Evolutionary conservation across 2,329 filamentous ascomycete genomes (phyloP), one percentile per base, ranked within the genome.

Genomic region (Cercospora janseana): DNA sequence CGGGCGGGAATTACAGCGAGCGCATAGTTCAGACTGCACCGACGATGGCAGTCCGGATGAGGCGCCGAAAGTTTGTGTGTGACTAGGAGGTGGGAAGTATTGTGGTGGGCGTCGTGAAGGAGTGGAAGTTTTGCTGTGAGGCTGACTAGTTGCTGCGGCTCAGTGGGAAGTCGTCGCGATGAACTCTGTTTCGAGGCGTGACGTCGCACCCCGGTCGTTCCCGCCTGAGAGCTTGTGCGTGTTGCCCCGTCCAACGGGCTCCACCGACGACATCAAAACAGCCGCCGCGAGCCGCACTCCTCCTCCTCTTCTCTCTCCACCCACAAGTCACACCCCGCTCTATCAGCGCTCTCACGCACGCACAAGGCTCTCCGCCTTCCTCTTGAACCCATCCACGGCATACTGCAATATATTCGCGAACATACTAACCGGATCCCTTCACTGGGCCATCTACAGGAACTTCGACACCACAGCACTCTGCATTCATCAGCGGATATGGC

Each of bases 401-500:
- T 66, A 68, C 66, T 67, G 65, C 64, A 67, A 62, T 24, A 64
- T 63, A 64, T 66, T 58, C 64, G 61, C 63, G 54, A 64, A 52
- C 55, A 60, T 64, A 67, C 65, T 67, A 68, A 69, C 62, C 52
- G 59, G 66, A 67, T 61, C 64, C 63, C 64, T 69, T 67, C 41
- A 68, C 58, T 66, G 66, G 62, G 60, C 56, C 63, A 63, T 66
- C 63, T 65, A 62, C 57, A 63, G 55, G 49, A 58, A 52, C 50
- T 55, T 57, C 58, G 46, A 58, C 56, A 56, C 27, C 49, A 37
- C 34, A 34, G 32, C 34, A 52, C 49, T 55, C 51, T 37, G 46
- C 44, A 59, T 58, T 47, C 47, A 60, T 57, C 51, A 61, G 64
- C 66, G 69, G 70, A 66, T 68, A 97, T 97, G 92, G 89, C 92